Evolutionary conservation across 2,329 filamentous ascomycete genomes (phyloP).

Genomic region (Lizonia empirigonia): DNA sequence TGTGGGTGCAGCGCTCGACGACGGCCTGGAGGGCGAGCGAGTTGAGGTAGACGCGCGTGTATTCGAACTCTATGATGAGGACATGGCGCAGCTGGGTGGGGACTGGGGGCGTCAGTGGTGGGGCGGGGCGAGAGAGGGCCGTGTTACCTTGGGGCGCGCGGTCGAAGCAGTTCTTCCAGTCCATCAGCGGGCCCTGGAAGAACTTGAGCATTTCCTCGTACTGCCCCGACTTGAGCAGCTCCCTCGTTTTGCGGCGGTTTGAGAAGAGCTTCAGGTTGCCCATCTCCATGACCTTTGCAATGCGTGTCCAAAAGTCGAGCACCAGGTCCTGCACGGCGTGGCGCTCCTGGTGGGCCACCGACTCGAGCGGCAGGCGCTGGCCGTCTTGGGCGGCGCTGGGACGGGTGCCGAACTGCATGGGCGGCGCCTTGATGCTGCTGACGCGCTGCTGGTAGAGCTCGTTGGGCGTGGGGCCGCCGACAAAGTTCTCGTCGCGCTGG

Average conservation of each 20-base stretch:
- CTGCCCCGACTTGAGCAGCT: constrained; percentile 82
- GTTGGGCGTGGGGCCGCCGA: constrained; percentile 36
- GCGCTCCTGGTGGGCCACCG: constrained; percentile 44
- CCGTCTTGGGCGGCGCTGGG: constrained; percentile 33
- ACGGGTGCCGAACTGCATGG: constrained; percentile 43
- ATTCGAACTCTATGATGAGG: constrained; percentile 92
- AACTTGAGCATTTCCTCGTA: constrained; percentile 82
- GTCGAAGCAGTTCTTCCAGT: constrained; percentile 85
- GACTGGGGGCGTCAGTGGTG: constrained; percentile 49
- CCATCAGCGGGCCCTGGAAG: constrained; percentile 76
- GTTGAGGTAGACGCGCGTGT: constrained; percentile 92
- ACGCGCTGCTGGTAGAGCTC: constrained; percentile 47
- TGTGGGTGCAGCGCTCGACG: constrained; percentile 86
- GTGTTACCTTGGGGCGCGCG: constrained; percentile 61
- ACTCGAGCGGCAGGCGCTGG: constrained; percentile 44
- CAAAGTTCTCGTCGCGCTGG: constrained; percentile 32
- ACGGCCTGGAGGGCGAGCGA: constrained; percentile 93
- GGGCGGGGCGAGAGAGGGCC: too few relatives aligned
- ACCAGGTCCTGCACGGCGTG: constrained; percentile 59
- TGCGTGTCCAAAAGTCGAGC: constrained; percentile 88
- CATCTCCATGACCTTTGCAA: constrained; percentile 89
- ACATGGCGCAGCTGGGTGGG: constrained; percentile 70
- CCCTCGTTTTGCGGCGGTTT: constrained; percentile 83
- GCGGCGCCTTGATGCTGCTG: constrained; percentile 41
- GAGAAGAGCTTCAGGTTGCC: constrained; percentile 89